These are phyloP conservation scores for Cladosporium halotolerans DNA, from an alignment of 2,329 filamentous ascomycete species.

Conservation along the genomic window DNA sequence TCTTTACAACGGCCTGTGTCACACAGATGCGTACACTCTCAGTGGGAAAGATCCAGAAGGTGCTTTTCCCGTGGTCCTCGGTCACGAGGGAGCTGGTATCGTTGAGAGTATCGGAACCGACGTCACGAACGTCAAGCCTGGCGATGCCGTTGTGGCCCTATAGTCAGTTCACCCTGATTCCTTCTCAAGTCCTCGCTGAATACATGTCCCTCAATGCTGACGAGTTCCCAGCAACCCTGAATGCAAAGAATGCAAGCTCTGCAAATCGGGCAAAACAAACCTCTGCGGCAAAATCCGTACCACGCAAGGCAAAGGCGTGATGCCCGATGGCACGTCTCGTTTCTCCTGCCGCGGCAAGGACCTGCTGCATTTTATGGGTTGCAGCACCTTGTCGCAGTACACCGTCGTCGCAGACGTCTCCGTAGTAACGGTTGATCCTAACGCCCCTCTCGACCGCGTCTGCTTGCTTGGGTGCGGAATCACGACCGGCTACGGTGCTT, in stretches of 20 bases:
- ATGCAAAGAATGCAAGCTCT: slow-evolving; percentile 96
- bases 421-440: slow-evolving; percentile 78
- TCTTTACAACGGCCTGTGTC: slow-evolving; percentile 93
- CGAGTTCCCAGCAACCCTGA: slow-evolving; percentile 66
- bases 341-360: slow-evolving; percentile 89
- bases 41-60: slow-evolving; percentile 94
- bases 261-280: slow-evolving; percentile 96
- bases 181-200: not conserved
- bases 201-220: not conserved
- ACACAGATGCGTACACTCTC: slow-evolving; percentile 88
- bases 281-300: slow-evolving; percentile 95
- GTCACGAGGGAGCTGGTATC: slow-evolving; percentile 63
- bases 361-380: slow-evolving; percentile 95
- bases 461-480: slow-evolving; percentile 93
- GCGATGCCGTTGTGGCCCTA: slow-evolving; percentile 80
- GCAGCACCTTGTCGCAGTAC: slow-evolving; percentile 93
- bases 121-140: slow-evolving; percentile 83
- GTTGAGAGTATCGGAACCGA: slow-evolving; percentile 66
- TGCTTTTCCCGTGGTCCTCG: slow-evolving; percentile 76
- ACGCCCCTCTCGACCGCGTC: slow-evolving; percentile 87
- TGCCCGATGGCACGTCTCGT: slow-evolving; percentile 88
- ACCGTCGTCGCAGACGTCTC: slow-evolving; percentile 96
- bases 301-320: slow-evolving; percentile 85
- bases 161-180: slow-evolving; percentile 50
- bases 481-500: slow-evolving; percentile 91